Percentiles rank a stretch among this genome's conserved stretches.
phyloP scores from a whole-genome alignment of 306 rosid genomes.

The Lagenaria siceraria region DNA sequence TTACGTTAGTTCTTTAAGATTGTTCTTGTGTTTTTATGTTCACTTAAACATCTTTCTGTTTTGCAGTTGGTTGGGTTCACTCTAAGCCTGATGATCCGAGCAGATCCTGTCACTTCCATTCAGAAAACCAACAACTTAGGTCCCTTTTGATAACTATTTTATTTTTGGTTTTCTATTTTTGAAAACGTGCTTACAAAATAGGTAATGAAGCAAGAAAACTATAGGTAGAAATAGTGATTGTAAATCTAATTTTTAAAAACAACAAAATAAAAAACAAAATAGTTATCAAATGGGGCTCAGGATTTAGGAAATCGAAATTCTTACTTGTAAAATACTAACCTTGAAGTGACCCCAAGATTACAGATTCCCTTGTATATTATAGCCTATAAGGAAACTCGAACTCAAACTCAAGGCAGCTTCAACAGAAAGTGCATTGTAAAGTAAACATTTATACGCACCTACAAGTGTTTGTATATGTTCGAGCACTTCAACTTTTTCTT shows the following conservation, averaged over 20 bases:
- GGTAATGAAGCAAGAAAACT: too few species aligned
- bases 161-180: too few species aligned
- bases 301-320: neutral
- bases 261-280: too few species aligned
- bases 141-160: too few species aligned
- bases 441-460: neutral
- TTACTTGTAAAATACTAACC: neutral
- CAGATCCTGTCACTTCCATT: constrained; percentile 19
- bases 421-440: neutral
- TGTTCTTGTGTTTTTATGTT: neutral
- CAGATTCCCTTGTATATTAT: neutral
- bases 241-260: too few species aligned
- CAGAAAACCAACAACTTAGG: constrained; percentile 8
- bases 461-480: too few species aligned
- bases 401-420: neutral
- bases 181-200: too few species aligned
- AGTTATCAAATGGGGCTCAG: neutral
- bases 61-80: constrained; percentile 62
- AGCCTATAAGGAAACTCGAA: neutral
- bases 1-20: neutral
- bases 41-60: neutral
- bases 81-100: constrained; percentile 43
- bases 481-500: neutral
- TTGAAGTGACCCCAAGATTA: neutral
- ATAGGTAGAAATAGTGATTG: too few species aligned